Evolutionary conservation across 257 asterid species (phyloP), one percentile per base, ranked within the genome.

Genomic region (Gentiana dahurica): DNA sequence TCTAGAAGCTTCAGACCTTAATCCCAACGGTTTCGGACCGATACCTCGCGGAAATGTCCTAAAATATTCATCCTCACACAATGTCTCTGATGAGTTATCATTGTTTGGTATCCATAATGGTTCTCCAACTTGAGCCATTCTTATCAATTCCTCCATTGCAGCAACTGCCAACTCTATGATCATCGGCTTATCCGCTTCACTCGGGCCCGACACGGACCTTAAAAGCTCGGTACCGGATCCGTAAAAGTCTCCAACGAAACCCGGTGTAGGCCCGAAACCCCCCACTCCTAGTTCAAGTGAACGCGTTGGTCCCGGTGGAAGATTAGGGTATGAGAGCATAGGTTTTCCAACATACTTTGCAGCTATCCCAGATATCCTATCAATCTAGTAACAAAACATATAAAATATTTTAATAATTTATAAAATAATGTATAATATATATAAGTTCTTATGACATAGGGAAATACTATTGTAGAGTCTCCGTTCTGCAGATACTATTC

Each of bases 21-120:
- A 67, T 7, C 97, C 95, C 72, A 83, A 39, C 0, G 95, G 86
- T 58, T 82, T 88, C 1, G 95, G 97, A 54, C 95, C 99, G 8
- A 92, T 85, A n/a, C 99, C 97, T 13, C 95, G 81, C 34, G 97
- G 95, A 65, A 92, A 85, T 1, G 78, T 69, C 62, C 89, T 52
- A 6, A 75, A 44, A 11, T 92, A 92, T 70, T 92, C 97, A 12
- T 88, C 95, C 54, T 85, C 95, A 15, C 71, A 63, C 57, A 92
- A 35, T 0, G 64, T 49, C 76, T 81, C 94, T 4, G 13, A 33
- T 0, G 77, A 63, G 57, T 57, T 58, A 11, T 74, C 81, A 0
- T 57, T 15, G 66, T 69, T 61, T 0, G 72, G 81, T 15, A 75
- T 48, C 95, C 95, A 87, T 45, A 87, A 65, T 3, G 94, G 94